Percentiles rank a stretch among this genome's conserved stretches.
Conservation (phyloP, 2,329 filamentous ascomycete species). For the Elsinoe australis region DNA sequence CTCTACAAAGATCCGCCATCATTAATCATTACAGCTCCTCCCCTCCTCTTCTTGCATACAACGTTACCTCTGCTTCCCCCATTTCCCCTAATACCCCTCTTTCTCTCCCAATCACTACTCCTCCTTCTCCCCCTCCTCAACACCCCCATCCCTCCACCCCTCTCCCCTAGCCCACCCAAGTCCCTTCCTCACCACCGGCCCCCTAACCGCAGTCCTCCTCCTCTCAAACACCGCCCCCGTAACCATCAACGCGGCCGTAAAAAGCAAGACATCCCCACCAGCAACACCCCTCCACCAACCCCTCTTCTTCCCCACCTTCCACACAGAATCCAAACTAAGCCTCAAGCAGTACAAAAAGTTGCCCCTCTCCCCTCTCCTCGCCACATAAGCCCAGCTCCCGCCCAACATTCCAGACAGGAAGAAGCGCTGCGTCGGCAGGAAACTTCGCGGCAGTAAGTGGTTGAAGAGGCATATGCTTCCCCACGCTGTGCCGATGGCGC, state of each 20-base stretch:
- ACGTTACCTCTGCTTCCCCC: no score
- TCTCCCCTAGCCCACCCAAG: constrained; percentile 68
- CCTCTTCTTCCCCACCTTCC: constrained; percentile 89
- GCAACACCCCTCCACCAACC: constrained; percentile 77
- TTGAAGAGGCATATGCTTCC: constrained; percentile 86
- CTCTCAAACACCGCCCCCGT: constrained; percentile 71
- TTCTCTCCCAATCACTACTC: no score
- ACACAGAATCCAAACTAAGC: constrained; percentile 71
- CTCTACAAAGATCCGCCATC: no score
- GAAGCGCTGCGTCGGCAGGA: constrained; percentile 76
- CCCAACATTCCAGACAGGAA: constrained; percentile 82
- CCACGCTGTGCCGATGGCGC: constrained; percentile 81
- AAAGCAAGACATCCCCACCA: constrained; percentile 77
- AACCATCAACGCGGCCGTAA: constrained; percentile 69
- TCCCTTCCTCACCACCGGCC: constrained; percentile 60
- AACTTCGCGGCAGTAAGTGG: constrained; percentile 61
- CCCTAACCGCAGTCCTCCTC: constrained; percentile 59
- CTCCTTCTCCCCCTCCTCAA: constrained; percentile 22
- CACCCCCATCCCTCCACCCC: constrained; percentile 60
- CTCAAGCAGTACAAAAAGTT: constrained; percentile 74
- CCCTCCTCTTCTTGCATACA: no score
- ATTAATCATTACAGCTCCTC: no score
- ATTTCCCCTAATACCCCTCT: no score
- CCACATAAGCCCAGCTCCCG: constrained; percentile 76
- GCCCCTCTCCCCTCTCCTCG: constrained; percentile 54